Conservation (phyloP, 139 green algal species). For the Prasinococcaceae sp. region DNA sequence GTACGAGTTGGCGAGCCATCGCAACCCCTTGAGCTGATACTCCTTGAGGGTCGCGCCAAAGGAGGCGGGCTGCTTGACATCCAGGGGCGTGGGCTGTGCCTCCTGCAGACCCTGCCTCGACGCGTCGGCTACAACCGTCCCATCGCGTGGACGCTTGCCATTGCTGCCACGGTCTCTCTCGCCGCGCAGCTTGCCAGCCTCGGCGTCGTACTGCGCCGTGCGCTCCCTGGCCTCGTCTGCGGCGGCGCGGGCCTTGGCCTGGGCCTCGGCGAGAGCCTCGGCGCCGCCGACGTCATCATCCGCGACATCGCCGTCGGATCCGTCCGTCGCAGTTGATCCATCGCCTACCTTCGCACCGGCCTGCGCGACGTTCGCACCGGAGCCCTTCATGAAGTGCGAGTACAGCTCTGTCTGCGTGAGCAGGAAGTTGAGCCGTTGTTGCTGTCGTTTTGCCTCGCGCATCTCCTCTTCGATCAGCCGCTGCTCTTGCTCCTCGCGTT, state of each 20-base stretch:
- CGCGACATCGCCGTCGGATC: too few species aligned
- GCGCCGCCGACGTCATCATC: conserved; percentile 14
- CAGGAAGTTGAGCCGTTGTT: conserved; percentile 51
- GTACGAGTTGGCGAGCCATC: conserved; percentile 48
- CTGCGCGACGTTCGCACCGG: background rate
- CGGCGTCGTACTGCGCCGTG: background rate
- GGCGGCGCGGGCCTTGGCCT: conserved; percentile 6
- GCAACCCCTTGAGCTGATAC: conserved; percentile 47
- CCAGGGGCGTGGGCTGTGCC: background rate
- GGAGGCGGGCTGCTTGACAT: conserved; percentile 17
- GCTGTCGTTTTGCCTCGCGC: conserved; percentile 35
- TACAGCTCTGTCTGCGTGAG: conserved; percentile 53
- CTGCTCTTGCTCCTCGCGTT: conserved; percentile 1
- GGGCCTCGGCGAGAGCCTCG: conserved; percentile 21
- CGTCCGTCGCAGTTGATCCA: too few species aligned
- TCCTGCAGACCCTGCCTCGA: too few species aligned
- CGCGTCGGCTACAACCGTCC: too few species aligned
- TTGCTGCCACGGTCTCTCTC: conserved; percentile 3
- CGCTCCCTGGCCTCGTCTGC: conserved; percentile 8
- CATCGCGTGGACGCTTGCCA: too few species aligned
- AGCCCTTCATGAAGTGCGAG: conserved; percentile 41
- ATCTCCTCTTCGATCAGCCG: conserved; percentile 33
- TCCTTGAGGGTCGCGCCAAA: conserved; percentile 31
- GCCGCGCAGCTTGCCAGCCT: background rate
- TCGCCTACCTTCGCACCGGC: too few species aligned